Evolutionary conservation across 352 stramenopile species (phyloP).

Genomic region (Elongisporangium prolatum): DNA sequence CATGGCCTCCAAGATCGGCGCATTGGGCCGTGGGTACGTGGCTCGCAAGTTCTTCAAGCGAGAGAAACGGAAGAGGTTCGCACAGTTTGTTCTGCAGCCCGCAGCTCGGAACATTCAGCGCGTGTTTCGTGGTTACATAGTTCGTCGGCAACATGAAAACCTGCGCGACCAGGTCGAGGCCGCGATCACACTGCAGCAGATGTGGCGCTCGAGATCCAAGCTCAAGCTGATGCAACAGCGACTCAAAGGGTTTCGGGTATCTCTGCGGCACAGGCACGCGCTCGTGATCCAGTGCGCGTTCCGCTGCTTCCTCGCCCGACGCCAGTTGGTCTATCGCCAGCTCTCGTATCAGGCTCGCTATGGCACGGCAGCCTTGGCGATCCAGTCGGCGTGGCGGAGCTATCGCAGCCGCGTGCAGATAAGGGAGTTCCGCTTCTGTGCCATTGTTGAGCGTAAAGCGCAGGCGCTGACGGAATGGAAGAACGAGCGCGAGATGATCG

Average conservation of each 20-base stretch:
- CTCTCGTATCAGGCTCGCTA: slow-evolving; percentile 36
- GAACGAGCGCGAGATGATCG: slow-evolving; percentile 58
- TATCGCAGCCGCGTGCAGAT: slow-evolving; percentile 51
- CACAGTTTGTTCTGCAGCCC: slow-evolving; percentile 39
- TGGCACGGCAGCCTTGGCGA: slow-evolving; percentile 48
- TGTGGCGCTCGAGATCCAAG: slow-evolving; percentile 49
- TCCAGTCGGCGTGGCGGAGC: slow-evolving; percentile 73
- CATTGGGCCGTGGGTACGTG: slow-evolving; percentile 54
- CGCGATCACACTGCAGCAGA: slow-evolving; percentile 70
- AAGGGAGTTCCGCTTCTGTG: slow-evolving; percentile 62
- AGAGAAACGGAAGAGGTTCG: slow-evolving; percentile 36
- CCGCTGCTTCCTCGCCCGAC: slow-evolving; percentile 49
- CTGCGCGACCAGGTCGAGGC: slow-evolving; percentile 54
- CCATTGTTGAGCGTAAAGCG: slow-evolving; percentile 60
- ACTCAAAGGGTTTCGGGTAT: slow-evolving; percentile 31
- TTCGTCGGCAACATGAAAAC: slow-evolving; percentile 46
- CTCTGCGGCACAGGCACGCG: slow-evolving; percentile 35
- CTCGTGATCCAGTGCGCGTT: slow-evolving; percentile 51
- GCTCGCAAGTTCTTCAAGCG: slow-evolving; percentile 47
- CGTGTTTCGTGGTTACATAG: slow-evolving; percentile 62
- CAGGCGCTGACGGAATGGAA: slow-evolving; percentile 43
- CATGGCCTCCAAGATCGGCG: slow-evolving; percentile 64
- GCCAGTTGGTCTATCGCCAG: slow-evolving; percentile 30
- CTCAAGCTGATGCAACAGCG: slow-evolving; percentile 36
- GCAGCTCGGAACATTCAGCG: slow-evolving; percentile 52